Evolutionary conservation across 2,329 filamentous ascomycete genomes (phyloP), one percentile per base, ranked within the genome.

Genomic region (Pestalotiopsis sp.): DNA sequence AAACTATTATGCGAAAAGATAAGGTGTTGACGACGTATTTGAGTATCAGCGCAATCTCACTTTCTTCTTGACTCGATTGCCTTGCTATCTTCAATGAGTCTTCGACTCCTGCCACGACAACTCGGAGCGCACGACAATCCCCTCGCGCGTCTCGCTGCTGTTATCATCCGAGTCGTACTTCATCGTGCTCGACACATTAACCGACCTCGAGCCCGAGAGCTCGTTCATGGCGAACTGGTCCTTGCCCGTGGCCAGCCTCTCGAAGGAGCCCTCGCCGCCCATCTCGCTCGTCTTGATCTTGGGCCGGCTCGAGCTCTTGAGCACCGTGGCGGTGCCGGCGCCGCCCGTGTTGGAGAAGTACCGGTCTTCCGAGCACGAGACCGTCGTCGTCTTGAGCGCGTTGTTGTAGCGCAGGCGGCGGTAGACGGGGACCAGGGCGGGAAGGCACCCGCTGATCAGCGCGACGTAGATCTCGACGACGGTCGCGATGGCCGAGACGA

Each of bases 371-470:
- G 57, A 59, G 57, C 57, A 27, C 25, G 57, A 14, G 6, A 27
- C 12, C 17, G n/a, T 59, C 7, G 23, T 59, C 14, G 57, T 27
- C 57, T 59, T 59, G 23, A 59, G 57, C 9, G 38, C 31, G 52
- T 68, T 49, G 20, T 67, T 66, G 59, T 73, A 70, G 9, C 69
- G 69, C 17, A 74, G 31, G 23, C 64, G 68, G n/a, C 70, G 70
- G 61, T 72, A 74, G 31, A 72, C 68, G 6, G 73, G 72, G 11
- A 69, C 45, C 20, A 73, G 41, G 17, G 66, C 67, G 1, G 70
- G 71, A 3, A 72, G 64, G 65, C 72, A 73, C 11, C 71, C 68
- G 38, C 72, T 71, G 4, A 72, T 73, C 62, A 74, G 67, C 23
- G 67, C 69, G 7, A 68, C 67, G 59, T 73, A 73, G n/a, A 72